Conservation (phyloP, 2,329 filamentous ascomycete genomes). For the Penicillium olsonii region DNA sequence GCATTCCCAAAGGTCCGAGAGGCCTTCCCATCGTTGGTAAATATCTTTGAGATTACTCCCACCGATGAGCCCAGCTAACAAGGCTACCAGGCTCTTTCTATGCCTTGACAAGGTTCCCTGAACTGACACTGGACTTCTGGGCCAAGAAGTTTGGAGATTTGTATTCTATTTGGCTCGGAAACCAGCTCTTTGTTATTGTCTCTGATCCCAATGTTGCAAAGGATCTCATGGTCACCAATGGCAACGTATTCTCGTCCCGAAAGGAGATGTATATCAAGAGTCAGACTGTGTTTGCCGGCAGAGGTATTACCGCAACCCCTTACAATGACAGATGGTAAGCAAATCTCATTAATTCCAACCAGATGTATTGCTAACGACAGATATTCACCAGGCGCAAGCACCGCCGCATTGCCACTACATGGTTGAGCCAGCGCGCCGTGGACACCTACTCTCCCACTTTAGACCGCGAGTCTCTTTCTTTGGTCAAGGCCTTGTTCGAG, state of each 20-base stretch:
- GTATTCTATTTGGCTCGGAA: not conserved
- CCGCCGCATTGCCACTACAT: not conserved
- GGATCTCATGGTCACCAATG: not conserved
- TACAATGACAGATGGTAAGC: not conserved
- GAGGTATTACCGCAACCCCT: not conserved
- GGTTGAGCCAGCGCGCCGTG: not conserved
- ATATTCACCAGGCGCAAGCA: not conserved
- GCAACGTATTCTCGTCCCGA: not conserved
- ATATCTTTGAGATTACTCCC: too few relatives aligned
- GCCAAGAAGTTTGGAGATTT: not conserved
- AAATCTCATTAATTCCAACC: too few relatives aligned
- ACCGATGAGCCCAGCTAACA: too few relatives aligned
- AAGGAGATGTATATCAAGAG: not conserved
- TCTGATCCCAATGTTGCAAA: not conserved
- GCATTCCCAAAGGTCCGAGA: too few relatives aligned
- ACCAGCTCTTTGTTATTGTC: not conserved
- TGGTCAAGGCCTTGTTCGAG: not conserved
- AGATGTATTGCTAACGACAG: too few relatives aligned
- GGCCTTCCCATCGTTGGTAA: too few relatives aligned
- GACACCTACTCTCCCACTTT: not conserved
- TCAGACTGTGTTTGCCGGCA: not conserved
- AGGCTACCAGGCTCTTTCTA: conserved; percentile 26
- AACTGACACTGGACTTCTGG: not conserved
- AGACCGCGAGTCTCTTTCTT: not conserved
- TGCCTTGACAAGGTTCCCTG: conserved; percentile 19